Evolutionary conservation across 139 green algal genomes (phyloP).

Genomic region (Coelastrella sp.): DNA sequence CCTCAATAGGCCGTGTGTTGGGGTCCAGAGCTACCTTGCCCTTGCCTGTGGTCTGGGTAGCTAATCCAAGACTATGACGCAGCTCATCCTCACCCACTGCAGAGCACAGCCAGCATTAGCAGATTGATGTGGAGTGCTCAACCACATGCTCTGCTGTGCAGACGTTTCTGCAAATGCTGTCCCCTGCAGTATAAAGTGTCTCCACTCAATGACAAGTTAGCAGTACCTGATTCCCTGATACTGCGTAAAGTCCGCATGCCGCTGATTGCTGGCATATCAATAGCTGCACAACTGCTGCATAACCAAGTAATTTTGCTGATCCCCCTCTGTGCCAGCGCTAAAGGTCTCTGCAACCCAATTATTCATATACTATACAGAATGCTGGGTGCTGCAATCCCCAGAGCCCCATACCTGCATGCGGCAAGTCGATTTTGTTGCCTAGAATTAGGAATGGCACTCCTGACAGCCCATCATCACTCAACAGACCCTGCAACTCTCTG

Average conservation of each 20-base stretch:
- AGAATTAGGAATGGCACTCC: constrained; percentile 98
- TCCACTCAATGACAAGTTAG: no score
- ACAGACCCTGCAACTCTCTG: constrained; percentile 94
- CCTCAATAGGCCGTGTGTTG: constrained; percentile 94
- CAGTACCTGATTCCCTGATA: no score
- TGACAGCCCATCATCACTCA: constrained; percentile 93
- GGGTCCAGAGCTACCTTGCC: constrained; percentile 93
- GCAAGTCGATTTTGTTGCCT: constrained; percentile 99
- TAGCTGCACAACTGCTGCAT: not conserved
- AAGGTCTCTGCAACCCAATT: no score
- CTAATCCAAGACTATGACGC: constrained; percentile 92
- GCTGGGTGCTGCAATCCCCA: not conserved
- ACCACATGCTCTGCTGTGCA: not conserved
- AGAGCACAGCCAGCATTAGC: not conserved
- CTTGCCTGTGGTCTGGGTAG: constrained; percentile 97
- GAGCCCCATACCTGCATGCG: constrained; percentile 42
- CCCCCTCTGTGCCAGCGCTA: no score
- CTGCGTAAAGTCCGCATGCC: no score
- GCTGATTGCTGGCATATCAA: not conserved
- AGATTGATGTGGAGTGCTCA: not conserved
- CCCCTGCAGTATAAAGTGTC: no score
- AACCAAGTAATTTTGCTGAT: no score
- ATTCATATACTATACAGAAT: not conserved
- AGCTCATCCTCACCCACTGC: constrained; percentile 88
- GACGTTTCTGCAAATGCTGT: no score